Evolutionary conservation across 1,139 yeast genomes (phyloP).

Genomic region (Candida labiduridarum): DNA sequence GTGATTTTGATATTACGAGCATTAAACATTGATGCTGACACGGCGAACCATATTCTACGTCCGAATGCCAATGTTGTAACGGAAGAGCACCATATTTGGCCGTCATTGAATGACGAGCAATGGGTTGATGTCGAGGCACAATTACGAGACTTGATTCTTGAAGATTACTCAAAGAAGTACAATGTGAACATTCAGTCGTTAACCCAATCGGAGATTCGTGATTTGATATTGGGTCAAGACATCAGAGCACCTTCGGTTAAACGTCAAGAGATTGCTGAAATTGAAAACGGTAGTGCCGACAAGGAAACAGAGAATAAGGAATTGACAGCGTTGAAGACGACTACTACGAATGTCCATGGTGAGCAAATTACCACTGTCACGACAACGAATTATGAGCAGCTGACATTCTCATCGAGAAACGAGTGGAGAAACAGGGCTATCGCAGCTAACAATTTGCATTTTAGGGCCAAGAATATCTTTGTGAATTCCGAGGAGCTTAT

Average conservation of each 20-base stretch:
- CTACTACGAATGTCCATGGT: slow-evolving; percentile 90
- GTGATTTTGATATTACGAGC: slow-evolving; percentile 79
- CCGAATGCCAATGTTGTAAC: slow-evolving; percentile 74
- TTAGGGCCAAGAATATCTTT: slow-evolving; percentile 76
- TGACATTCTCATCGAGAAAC: slow-evolving; percentile 76
- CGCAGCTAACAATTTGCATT: slow-evolving; percentile 69
- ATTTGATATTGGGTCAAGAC: slow-evolving; percentile 92
- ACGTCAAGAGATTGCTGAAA: slow-evolving; percentile 75
- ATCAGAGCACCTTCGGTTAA: slow-evolving; percentile 86
- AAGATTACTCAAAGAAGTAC: slow-evolving; percentile 83
- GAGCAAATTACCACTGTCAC: slow-evolving; percentile 95
- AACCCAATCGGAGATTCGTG: slow-evolving; percentile 92
- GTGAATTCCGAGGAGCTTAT: slow-evolving; percentile 59
- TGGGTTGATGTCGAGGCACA: slow-evolving; percentile 91
- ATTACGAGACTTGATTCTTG: slow-evolving; percentile 82
- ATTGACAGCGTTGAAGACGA: slow-evolving; percentile 78
- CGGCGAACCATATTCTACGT: slow-evolving; percentile 71
- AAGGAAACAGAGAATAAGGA: slow-evolving; percentile 37
- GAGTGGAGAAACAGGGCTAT: slow-evolving; percentile 94
- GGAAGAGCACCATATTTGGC: slow-evolving; percentile 90
- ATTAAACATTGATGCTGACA: slow-evolving; percentile 73
- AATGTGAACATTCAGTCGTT: slow-evolving; percentile 83
- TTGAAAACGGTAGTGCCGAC: slow-evolving; percentile 51
- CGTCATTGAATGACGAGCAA: slow-evolving; percentile 80
- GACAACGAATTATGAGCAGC: slow-evolving; percentile 86